A percentile compares a stretch with the other conserved stretches of the same genome.
These are phyloP conservation scores for Yarrowia sp. DNA, from an alignment of 805 yeast genomes.

Conservation along the genomic window DNA sequence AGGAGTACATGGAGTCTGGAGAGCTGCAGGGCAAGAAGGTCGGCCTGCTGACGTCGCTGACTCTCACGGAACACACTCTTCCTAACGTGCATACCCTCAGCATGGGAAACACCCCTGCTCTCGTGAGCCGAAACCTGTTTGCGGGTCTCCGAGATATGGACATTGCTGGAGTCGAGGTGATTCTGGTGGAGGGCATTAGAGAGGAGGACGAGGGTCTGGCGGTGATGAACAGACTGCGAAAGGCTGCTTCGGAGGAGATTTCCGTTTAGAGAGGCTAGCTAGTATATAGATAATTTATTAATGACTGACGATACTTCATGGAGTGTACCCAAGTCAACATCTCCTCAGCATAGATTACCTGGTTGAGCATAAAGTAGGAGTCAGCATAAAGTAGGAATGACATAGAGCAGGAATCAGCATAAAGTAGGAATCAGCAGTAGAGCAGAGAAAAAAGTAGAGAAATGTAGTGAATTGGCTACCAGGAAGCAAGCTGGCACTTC, in stretches of 20 bases:
- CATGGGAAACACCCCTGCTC: slow-evolving; percentile 51
- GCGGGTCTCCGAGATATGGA: slow-evolving; percentile 73
- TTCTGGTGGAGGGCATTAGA: slow-evolving; percentile 79
- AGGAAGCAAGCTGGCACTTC: too few species aligned
- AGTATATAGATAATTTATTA: not conserved
- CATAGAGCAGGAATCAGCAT: too few species aligned
- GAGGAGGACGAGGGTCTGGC: slow-evolving; percentile 85
- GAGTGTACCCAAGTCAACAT: not conserved
- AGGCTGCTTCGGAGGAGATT: slow-evolving; percentile 57
- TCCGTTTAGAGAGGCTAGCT: not conserved
- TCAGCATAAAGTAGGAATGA: too few species aligned
- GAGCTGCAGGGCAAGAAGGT: slow-evolving; percentile 1
- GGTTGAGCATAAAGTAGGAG: too few species aligned
- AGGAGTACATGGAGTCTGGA: not conserved
- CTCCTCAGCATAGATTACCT: too few species aligned
- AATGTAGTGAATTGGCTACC: too few species aligned
- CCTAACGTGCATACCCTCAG: slow-evolving; percentile 27
- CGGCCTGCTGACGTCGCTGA: slow-evolving; percentile 23
- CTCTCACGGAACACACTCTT: slow-evolving; percentile 27
- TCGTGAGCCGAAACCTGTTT: slow-evolving; percentile 75
- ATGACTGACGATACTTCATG: not conserved
- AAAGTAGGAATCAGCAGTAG: too few species aligned
- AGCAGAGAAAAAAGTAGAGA: too few species aligned
- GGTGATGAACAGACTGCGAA: slow-evolving; percentile 83
- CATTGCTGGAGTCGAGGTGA: slow-evolving; percentile 57